phyloP scores from a whole-genome alignment of 768 basidiomycete species.

The Cystofilobasidium ferigula region DNA sequence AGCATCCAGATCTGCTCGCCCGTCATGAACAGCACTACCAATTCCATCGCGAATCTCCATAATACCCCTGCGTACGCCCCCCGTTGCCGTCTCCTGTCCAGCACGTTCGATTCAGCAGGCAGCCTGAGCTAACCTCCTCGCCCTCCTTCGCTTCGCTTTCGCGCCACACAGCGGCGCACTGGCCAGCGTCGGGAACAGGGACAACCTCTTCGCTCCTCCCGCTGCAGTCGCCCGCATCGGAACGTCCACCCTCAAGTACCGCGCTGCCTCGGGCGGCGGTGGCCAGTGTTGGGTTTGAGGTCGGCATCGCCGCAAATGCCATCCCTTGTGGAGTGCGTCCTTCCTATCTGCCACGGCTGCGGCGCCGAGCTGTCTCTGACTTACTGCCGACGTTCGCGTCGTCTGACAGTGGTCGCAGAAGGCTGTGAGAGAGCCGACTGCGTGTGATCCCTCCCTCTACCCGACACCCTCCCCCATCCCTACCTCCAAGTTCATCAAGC shows the following conservation, averaged over 20 bases:
- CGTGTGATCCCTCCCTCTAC: neutral
- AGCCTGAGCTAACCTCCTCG: too few relatives aligned
- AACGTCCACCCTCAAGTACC: neutral
- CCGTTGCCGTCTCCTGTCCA: neutral
- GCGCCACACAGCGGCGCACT: neutral
- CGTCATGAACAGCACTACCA: conserved; percentile 11
- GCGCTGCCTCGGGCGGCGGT: conserved; percentile 10
- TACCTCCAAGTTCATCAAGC: neutral
- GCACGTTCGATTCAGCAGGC: too few relatives aligned
- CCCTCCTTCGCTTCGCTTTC: neutral
- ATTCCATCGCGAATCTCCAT: conserved; percentile 9
- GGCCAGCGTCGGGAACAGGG: conserved; percentile 20
- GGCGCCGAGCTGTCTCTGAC: neutral
- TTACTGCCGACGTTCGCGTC: neutral
- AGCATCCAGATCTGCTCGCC: neutral
- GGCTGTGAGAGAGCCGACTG: conserved; percentile 1
- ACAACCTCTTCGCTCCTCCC: neutral
- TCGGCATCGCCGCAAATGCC: conserved; percentile 14
- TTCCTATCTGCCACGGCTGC: neutral
- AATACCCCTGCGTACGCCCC: conserved; percentile 17
- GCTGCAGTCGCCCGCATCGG: conserved; percentile 2
- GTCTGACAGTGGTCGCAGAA: neutral
- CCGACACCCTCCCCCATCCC: neutral
- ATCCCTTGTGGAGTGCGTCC: conserved; percentile 3
- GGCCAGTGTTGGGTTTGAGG: conserved; percentile 22